phyloP scores from a whole-genome alignment of 108 stramenopile genomes.

The Cylindrotheca closterium region DNA sequence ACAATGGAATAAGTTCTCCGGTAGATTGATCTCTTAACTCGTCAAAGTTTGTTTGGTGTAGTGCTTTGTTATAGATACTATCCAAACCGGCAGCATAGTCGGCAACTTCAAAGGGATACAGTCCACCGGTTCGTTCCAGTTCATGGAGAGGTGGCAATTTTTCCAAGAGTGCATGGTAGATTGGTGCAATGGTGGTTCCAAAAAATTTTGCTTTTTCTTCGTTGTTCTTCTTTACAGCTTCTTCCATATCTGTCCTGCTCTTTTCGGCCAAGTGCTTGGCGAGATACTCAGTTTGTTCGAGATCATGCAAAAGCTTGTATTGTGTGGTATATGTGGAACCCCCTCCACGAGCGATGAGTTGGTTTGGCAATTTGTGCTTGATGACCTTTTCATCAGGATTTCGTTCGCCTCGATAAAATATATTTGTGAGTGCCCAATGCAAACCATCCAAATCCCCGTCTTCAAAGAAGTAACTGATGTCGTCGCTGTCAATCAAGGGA shows the following conservation, averaged over 20 bases:
- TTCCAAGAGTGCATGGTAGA: conserved; percentile 39
- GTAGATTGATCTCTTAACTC: conserved; percentile 5
- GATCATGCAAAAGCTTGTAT: conserved; percentile 55
- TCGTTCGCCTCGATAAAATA: conserved; percentile 40
- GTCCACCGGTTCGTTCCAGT: conserved; percentile 40
- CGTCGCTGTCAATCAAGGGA: conserved; percentile 40
- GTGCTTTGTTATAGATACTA: conserved; percentile 55
- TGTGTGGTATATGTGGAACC: conserved; percentile 60
- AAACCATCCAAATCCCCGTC: conserved; percentile 56
- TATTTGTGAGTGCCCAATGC: conserved; percentile 51
- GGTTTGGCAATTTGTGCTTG: conserved; percentile 27
- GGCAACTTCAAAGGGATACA: conserved; percentile 53
- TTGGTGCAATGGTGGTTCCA: conserved; percentile 33
- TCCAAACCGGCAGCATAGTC: conserved; percentile 41
- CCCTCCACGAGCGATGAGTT: conserved; percentile 47
- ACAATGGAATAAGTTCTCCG: conserved; percentile 16
- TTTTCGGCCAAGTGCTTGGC: conserved; percentile 25
- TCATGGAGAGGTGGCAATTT: conserved; percentile 50
- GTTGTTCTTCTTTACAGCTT: too few species aligned
- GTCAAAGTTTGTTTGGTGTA: conserved; percentile 38
- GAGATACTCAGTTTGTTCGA: conserved; percentile 58
- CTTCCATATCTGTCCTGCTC: too few species aligned
- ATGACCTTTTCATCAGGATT: conserved; percentile 24
- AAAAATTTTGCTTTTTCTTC: conserved; percentile 35
- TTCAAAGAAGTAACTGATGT: conserved; percentile 48